A percentile compares a stretch with the other conserved stretches of the same genome.
Evolutionary conservation across 192 early-diverging fungal species (phyloP).

Genomic region (Backusella liffmaniae): DNA sequence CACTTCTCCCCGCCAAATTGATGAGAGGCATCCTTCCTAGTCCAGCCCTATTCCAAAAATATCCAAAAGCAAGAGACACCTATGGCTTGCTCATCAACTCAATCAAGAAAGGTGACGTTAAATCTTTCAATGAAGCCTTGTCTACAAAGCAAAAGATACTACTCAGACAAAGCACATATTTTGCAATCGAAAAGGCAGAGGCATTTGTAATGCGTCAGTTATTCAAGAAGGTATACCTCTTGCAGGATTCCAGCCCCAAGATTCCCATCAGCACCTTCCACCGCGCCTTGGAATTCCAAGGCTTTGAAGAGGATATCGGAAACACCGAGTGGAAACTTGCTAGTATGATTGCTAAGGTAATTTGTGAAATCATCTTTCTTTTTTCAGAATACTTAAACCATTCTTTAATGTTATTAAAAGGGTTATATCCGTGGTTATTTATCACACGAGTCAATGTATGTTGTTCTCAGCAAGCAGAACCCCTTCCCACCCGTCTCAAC

Average conservation of each 20-base stretch:
- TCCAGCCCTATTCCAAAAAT: slow-evolving; percentile 53
- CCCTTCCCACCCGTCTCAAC: slow-evolving; percentile 68
- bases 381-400: background rate
- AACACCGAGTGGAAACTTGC: slow-evolving; percentile 82
- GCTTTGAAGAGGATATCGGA: slow-evolving; percentile 54
- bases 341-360: slow-evolving; percentile 84
- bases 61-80: slow-evolving; percentile 54
- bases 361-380: background rate
- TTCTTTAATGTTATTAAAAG: slow-evolving; percentile 22
- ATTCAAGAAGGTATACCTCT: slow-evolving; percentile 69
- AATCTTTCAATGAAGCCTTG: slow-evolving; percentile 69
- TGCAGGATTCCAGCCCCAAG: slow-evolving; percentile 51
- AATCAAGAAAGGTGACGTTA: slow-evolving; percentile 70
- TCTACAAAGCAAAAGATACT: slow-evolving; percentile 49
- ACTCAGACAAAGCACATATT: slow-evolving; percentile 67
- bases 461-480: slow-evolving; percentile 73
- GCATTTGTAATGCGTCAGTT: slow-evolving; percentile 70
- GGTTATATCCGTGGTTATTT: slow-evolving; percentile 89
- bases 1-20: slow-evolving; percentile 77
- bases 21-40: slow-evolving; percentile 71
- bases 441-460: slow-evolving; percentile 70
- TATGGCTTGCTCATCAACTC: slow-evolving; percentile 70
- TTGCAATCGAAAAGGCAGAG: slow-evolving; percentile 79
- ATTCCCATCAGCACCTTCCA: slow-evolving; percentile 62
- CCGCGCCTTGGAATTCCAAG: slow-evolving; percentile 59